Percentiles rank a stretch among this genome's conserved stretches.
These are phyloP conservation scores for Chrysanthemum makinoi DNA, from an alignment of 129 eudicot genomes.

Conservation along the genomic window DNA sequence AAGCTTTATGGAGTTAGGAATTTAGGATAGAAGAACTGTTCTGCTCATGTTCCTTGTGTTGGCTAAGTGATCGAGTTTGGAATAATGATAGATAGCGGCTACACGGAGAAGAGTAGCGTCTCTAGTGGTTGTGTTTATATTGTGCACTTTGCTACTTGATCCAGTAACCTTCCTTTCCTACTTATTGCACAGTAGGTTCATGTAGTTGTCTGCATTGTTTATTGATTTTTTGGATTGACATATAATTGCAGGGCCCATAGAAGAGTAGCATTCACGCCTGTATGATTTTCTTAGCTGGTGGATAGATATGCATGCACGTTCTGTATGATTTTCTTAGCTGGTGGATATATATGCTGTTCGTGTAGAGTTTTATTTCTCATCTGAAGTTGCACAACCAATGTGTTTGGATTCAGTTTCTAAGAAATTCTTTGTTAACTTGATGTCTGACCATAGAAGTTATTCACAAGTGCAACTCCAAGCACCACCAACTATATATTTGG, in stretches of 20 bases:
- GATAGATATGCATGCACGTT: constrained; percentile 95
- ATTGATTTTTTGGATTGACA: constrained; percentile 92
- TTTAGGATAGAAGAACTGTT: not conserved
- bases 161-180: constrained; percentile 25
- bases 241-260: constrained; percentile 97
- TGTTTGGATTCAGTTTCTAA: constrained; percentile 65
- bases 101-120: constrained; percentile 8
- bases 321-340: constrained; percentile 95
- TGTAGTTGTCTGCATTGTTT: constrained; percentile 39
- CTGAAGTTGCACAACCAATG: constrained; percentile 87
- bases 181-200: constrained; percentile 24
- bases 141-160: constrained; percentile 12
- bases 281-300: constrained; percentile 98
- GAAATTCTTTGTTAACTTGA: constrained; percentile 46
- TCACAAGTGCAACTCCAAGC: not conserved
- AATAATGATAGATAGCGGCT: constrained; percentile 23
- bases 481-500: too few relatives aligned
- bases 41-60: constrained; percentile 8
- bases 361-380: constrained; percentile 73
- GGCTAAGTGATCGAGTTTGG: constrained; percentile 10
- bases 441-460: constrained; percentile 39
- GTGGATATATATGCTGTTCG: constrained; percentile 94
- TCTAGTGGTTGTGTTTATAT: too few relatives aligned
- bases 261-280: constrained; percentile 92
- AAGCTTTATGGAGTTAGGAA: constrained; percentile 5